Evolutionary conservation across 2,329 filamentous ascomycete genomes (phyloP), one percentile per base, ranked within the genome.

Genomic region (Exophiala aquamarina): DNA sequence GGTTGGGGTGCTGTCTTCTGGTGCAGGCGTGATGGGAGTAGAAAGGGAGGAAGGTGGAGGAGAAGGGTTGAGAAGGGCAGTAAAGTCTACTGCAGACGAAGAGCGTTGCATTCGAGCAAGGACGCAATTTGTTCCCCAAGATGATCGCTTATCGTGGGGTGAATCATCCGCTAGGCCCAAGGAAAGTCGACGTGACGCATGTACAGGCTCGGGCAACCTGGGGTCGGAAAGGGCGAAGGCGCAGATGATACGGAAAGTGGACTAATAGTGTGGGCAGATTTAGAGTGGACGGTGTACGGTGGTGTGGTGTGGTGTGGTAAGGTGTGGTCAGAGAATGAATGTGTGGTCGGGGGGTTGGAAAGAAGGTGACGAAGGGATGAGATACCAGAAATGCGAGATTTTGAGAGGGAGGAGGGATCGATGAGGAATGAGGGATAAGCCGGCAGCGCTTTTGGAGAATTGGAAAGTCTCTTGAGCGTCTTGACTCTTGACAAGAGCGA

Each of bases 21-120:
- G 51, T 59, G 65, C 53, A 54, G 64, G 44, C 50, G 65, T 55
- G 33, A 47, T 45, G 11, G 51, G 54, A 29, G 60, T 50, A 32
- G 60, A 52, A 14, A 38, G 38, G 37, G 47, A 50, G 23, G 50
- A 50, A 44, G 23, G 23, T 26, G 47, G 42, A 48, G 48, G 45
- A 44, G 49, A 53, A 39, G 56, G 56, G 41, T 57, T 57, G 48
- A 59, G 56, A 41, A 59, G 39, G 32, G 56, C 53, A 52, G 54
- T 57, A 56, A 57, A 59, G 48, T 57, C 52, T 52, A 56, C 56
- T 52, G 53, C 56, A 44, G 56, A 57, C 40, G 54, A 57, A 54
- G 56, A 54, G 48, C 52, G 56, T 57, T 59, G 54, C 56, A 59
- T 59, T 51, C 52, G 50, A 47, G 49, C 51, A 41, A 56, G 41